These are phyloP conservation scores for Colletotrichum paranaense DNA, from an alignment of 2,329 filamentous ascomycete genomes.

Conservation along the genomic window DNA sequence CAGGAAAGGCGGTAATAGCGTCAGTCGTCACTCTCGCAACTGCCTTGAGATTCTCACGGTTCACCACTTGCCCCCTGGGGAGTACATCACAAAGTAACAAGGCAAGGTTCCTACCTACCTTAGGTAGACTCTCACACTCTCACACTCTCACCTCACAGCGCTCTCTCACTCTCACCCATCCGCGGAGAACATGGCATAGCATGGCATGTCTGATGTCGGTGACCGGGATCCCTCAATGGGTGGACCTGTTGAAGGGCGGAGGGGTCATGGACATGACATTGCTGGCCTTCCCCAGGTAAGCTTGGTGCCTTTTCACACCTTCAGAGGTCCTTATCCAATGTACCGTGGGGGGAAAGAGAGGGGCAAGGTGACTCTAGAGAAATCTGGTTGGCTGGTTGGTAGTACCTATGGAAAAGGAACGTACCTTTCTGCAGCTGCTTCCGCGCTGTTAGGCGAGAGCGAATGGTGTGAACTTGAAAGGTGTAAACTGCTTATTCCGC, in stretches of 20 bases:
- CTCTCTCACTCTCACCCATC: no score
- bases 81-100: no score
- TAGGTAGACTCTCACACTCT: no score
- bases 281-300: neutral
- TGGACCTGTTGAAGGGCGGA: neutral
- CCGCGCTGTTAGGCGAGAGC: neutral
- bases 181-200: neutral
- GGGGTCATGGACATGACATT: neutral
- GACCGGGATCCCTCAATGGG: conserved; percentile 7
- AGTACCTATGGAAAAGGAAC: neutral
- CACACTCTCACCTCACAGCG: no score
- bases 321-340: neutral
- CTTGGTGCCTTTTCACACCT: neutral
- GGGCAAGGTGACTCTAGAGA: conserved; percentile 6
- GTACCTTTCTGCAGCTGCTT: neutral
- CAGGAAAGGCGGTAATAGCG: conserved; percentile 26
- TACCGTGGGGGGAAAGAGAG: conserved; percentile 16
- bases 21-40: conserved; percentile 22
- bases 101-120: no score
- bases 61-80: neutral
- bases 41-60: neutral
- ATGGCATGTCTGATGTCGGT: conserved; percentile 2
- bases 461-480: neutral
- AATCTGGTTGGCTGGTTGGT: conserved; percentile 24
- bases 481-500: neutral